A percentile compares a stretch with the other conserved stretches of the same genome.
Evolutionary conservation across 352 stramenopile species (phyloP).

Genomic region (Pythium aquatile): DNA sequence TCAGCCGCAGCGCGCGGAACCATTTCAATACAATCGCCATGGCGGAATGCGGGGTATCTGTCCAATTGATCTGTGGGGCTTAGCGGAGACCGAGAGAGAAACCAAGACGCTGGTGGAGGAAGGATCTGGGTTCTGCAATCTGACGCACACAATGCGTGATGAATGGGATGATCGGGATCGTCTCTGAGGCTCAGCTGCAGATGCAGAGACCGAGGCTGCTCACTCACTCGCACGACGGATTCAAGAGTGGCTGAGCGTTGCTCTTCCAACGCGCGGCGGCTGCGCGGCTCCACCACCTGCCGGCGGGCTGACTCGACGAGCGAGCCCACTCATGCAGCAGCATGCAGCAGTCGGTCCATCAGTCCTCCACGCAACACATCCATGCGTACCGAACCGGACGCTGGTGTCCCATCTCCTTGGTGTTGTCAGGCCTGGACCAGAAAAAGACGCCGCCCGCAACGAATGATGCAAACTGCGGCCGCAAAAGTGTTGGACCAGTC

Average conservation of each 20-base stretch:
- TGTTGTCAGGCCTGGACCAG: neutral
- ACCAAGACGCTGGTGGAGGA: neutral
- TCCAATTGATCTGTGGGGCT: neutral
- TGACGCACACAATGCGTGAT: neutral
- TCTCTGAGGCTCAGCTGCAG: neutral
- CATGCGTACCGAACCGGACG: neutral
- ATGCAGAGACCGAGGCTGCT: neutral
- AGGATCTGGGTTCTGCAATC: constrained; percentile 3
- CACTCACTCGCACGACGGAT: neutral
- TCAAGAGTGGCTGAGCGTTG: constrained; percentile 4
- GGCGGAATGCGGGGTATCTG: constrained; percentile 4
- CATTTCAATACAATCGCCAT: constrained; percentile 60
- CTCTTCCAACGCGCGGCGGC: constrained; percentile 1
- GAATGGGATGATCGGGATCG: neutral
- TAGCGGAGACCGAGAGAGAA: neutral
- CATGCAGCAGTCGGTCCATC: neutral
- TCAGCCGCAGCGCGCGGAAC: constrained; percentile 64
- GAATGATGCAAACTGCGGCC: neutral
- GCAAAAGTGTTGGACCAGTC: neutral
- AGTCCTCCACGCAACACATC: constrained; percentile 2
- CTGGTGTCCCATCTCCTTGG: neutral
- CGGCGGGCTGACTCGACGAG: constrained; percentile 3
- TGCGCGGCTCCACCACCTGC: constrained; percentile 16
- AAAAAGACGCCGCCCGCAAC: neutral
- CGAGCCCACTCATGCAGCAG: neutral